Percentiles rank a stretch among this genome's conserved stretches.
phyloP scores from a whole-genome alignment of 805 yeast genomes.

The Suhomyces emberorum region DNA sequence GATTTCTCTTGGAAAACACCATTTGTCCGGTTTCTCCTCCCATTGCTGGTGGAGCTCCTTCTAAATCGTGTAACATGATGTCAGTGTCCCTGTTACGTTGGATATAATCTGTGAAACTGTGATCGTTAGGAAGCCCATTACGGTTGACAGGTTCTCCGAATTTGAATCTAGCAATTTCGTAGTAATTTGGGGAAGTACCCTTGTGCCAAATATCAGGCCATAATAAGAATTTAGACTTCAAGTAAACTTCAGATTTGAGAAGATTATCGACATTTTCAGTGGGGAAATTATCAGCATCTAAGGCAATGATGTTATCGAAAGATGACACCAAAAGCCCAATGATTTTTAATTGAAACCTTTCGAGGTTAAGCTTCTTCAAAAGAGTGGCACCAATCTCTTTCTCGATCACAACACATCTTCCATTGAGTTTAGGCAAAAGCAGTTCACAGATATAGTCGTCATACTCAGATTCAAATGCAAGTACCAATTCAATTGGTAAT shows the following conservation, averaged over 20 bases:
- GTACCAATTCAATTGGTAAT: slow-evolving; percentile 37
- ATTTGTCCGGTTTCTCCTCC: slow-evolving; percentile 40
- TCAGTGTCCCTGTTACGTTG: slow-evolving; percentile 6
- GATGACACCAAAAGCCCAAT: slow-evolving; percentile 36
- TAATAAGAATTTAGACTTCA: slow-evolving; percentile 23
- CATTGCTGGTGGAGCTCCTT: slow-evolving; percentile 35
- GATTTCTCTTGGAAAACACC: slow-evolving; percentile 31
- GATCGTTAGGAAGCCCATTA: slow-evolving; percentile 26
- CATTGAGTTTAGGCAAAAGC: slow-evolving; percentile 32
- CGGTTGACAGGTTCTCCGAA: slow-evolving; percentile 22
- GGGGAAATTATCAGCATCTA: slow-evolving; percentile 41
- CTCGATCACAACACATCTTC: slow-evolving; percentile 42
- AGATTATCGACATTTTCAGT: slow-evolving; percentile 34
- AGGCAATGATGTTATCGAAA: slow-evolving; percentile 32
- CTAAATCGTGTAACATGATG: slow-evolving; percentile 25
- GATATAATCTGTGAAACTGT: slow-evolving; percentile 8
- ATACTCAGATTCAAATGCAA: slow-evolving; percentile 30
- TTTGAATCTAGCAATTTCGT: slow-evolving; percentile 30
- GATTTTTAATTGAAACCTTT: slow-evolving; percentile 35
- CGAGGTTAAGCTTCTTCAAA: slow-evolving; percentile 20
- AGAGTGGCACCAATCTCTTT: slow-evolving; percentile 32
- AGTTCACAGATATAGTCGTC: slow-evolving; percentile 32
- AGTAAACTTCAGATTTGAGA: slow-evolving; percentile 33
- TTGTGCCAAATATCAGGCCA: slow-evolving; percentile 46
- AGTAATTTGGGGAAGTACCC: slow-evolving; percentile 35